Conservation (phyloP, 2,329 filamentous ascomycete genomes). For the Trichoderma lentiforme region DNA sequence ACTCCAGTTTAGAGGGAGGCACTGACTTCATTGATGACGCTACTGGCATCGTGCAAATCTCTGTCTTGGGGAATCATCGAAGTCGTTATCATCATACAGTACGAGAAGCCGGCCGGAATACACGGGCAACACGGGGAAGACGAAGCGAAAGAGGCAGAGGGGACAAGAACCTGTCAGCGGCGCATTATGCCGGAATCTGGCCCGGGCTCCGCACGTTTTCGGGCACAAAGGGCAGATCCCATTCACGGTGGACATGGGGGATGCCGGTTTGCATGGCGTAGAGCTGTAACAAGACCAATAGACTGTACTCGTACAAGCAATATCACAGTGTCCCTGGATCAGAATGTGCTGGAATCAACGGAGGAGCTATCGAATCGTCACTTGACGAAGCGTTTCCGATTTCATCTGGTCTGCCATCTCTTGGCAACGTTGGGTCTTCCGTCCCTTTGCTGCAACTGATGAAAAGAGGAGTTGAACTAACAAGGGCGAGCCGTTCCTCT, state of each 20-base stretch:
- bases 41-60: neutral
- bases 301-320: neutral
- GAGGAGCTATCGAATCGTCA: neutral
- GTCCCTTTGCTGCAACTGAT: neutral
- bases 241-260: neutral
- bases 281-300: neutral
- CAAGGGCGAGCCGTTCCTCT: slow-evolving; percentile 19
- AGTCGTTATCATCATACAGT: slow-evolving; percentile 6
- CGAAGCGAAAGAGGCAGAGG: neutral
- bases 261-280: neutral
- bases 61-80: neutral
- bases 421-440: neutral
- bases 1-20: slow-evolving; percentile 1
- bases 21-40: slow-evolving; percentile 19
- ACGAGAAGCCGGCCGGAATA: neutral
- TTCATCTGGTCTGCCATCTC: neutral
- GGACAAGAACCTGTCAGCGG: neutral
- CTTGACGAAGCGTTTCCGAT: neutral
- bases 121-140: neutral
- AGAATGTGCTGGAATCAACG: neutral
- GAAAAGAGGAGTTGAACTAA: neutral
- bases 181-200: slow-evolving; percentile 1
- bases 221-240: neutral
- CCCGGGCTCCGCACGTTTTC: slow-evolving; percentile 7
- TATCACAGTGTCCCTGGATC: neutral